Conservation (phyloP, 106 monocot genomes). For the Dactylorhiza incarnata region DNA sequence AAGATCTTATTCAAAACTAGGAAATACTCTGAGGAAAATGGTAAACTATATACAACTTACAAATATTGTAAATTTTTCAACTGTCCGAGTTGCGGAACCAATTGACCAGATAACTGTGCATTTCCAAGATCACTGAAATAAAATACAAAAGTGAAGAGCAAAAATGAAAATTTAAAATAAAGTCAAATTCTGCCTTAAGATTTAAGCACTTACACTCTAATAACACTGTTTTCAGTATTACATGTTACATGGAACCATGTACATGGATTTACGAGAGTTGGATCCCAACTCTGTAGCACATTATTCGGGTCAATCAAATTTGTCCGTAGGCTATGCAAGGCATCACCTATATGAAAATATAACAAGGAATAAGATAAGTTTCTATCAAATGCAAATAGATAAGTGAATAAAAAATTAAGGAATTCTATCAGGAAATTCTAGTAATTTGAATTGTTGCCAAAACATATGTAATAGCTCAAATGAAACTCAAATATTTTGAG, state of each 20-base stretch:
- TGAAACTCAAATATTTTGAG: too few species aligned
- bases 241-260: slow-evolving; percentile 90
- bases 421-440: neutral
- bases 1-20: neutral
- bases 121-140: slow-evolving; percentile 67
- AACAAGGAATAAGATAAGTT: neutral
- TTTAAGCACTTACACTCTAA: slow-evolving; percentile 55
- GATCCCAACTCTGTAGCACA: slow-evolving; percentile 79
- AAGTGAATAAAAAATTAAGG: neutral
- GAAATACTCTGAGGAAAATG: neutral
- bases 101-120: slow-evolving; percentile 51
- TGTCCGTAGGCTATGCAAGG: slow-evolving; percentile 36
- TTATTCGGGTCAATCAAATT: slow-evolving; percentile 55
- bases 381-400: neutral
- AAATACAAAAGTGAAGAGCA: neutral
- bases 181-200: neutral
- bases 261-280: slow-evolving; percentile 72
- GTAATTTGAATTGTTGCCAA: neutral
- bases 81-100: slow-evolving; percentile 56
- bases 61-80: slow-evolving; percentile 58
- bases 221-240: slow-evolving; percentile 59
- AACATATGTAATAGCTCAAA: too few species aligned
- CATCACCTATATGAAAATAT: slow-evolving; percentile 54
- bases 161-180: neutral
- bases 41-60: slow-evolving; percentile 20